Percentiles rank a stretch among this genome's conserved stretches.
phyloP scores from a whole-genome alignment of 2,329 filamentous ascomycete species.

The Cladosporium sp. region DNA sequence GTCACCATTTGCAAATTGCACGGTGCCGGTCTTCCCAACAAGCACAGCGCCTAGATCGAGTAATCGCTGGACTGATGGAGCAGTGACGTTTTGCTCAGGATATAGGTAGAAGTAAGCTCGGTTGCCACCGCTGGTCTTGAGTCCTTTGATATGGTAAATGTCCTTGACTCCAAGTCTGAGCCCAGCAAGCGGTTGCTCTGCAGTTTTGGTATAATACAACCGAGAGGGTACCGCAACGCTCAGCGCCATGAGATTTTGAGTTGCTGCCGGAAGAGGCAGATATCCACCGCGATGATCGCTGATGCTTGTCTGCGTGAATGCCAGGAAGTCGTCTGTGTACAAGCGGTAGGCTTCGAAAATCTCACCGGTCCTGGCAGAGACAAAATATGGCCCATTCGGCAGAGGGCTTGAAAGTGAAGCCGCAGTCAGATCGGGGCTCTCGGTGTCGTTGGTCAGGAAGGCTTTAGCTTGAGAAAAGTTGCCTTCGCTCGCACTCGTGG shows the following conservation, averaged over 20 bases:
- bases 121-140: constrained; percentile 51
- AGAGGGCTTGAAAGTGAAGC: constrained; percentile 17
- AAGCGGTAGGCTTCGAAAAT: constrained; percentile 43
- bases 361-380: constrained; percentile 34
- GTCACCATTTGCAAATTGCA: constrained; percentile 39
- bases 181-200: constrained; percentile 51
- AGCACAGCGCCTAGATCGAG: constrained; percentile 52
- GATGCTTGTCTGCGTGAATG: constrained; percentile 34
- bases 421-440: too few species aligned
- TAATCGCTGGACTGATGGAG: constrained; percentile 39
- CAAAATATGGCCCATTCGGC: constrained; percentile 43
- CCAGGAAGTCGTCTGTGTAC: constrained; percentile 41
- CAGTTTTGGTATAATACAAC: constrained; percentile 48
- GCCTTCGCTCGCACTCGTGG: too few species aligned
- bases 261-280: constrained; percentile 35
- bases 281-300: constrained; percentile 32
- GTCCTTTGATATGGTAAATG: constrained; percentile 50
- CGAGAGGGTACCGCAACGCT: constrained; percentile 50
- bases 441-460: too few species aligned
- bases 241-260: constrained; percentile 24
- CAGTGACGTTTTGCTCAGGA: constrained; percentile 38
- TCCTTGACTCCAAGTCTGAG: constrained; percentile 57
- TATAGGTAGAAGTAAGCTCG: constrained; percentile 52
- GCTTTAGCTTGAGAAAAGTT: too few species aligned
- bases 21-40: constrained; percentile 39